A percentile compares a stretch with the other conserved stretches of the same genome.
These are phyloP conservation scores for Cryptosporidium tyzzeri DNA, from an alignment of 169 alveolate species.

Conservation along the genomic window DNA sequence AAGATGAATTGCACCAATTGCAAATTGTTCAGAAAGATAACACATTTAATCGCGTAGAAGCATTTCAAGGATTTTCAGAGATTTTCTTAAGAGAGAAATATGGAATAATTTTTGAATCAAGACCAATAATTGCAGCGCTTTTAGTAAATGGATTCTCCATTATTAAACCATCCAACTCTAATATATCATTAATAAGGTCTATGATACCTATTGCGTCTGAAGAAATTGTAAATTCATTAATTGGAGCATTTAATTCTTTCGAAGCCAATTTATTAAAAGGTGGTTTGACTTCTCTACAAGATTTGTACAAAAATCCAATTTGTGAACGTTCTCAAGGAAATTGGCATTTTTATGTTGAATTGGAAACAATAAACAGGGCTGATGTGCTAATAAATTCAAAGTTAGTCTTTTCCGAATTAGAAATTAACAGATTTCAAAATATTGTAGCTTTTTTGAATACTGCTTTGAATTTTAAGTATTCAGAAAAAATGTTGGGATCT, in stretches of 20 bases:
- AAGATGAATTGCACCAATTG: slow-evolving; percentile 3
- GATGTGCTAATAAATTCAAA: background rate
- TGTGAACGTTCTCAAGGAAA: slow-evolving; percentile 27
- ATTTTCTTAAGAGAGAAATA: slow-evolving; percentile 27
- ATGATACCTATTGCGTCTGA: slow-evolving; percentile 29
- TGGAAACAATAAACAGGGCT: background rate
- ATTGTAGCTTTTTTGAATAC: slow-evolving; percentile 42
- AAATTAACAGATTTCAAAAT: slow-evolving; percentile 37
- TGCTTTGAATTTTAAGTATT: slow-evolving; percentile 27
- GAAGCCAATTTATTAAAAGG: slow-evolving; percentile 24
- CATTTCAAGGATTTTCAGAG: slow-evolving; percentile 53
- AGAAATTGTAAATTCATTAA: background rate
- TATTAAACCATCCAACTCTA: slow-evolving; percentile 12
- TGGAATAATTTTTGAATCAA: slow-evolving; percentile 41
- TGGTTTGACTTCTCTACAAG: slow-evolving; percentile 15
- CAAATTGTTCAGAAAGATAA: background rate
- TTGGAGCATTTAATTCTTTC: slow-evolving; percentile 7
- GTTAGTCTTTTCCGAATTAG: slow-evolving; percentile 16
- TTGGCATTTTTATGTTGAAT: slow-evolving; percentile 19
- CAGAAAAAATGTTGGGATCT: slow-evolving; percentile 20
- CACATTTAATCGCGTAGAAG: slow-evolving; percentile 8
- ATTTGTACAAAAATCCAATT: slow-evolving; percentile 9
- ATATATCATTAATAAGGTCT: slow-evolving; percentile 18
- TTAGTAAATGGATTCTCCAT: slow-evolving; percentile 15
- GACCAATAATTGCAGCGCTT: slow-evolving; percentile 3